Base-by-base conservation (phyloP, 2,329 filamentous ascomycete species). In the Chaetomium strumarium region DNA sequence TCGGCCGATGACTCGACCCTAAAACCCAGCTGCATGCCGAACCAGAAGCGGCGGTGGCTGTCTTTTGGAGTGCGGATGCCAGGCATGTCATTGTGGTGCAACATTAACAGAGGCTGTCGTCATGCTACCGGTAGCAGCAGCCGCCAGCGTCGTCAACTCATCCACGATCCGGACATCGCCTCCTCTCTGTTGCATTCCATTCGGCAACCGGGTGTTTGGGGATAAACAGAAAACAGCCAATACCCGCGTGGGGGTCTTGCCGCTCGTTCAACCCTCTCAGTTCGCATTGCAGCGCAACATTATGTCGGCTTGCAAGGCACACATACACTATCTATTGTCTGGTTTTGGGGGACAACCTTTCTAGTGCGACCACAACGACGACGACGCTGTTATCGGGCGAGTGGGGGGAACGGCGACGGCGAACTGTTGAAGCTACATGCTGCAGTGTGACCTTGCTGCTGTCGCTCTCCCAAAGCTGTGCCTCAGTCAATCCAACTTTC, bases 161-260 rank as follows among this genome's bases (percentile, higher is more conserved):
- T 30, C 40, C 12, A 42, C 40, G 24, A 45, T 34, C 31, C 30
- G 11, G 17, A 19, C 24, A 17, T 46, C 19, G 33, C 20, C 13
- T 40, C 13, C 30, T 40, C 31, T 42, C 44, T 24, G 4, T 44
- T 24, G 34, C 51, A 45, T 49, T 45, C 34, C 17, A 24, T 20
- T 11, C 45, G 29, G 7, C 10, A 4, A 43, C 51, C 46, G 48
- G 24, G 43, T 55, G 43, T 46, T 46, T 51, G 56, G 54, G 58
- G 55, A 56, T 55, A 59, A 50, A 11, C 34, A 40, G 42, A 19
- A 39, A 60, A 57, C 56, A 52, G 42, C 36, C 42, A 46, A 49
- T 49, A 47, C 12, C 20, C 29, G 47, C 57, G 60, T 62, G 58
- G 56, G 58, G 60, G 60, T 58, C 50, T 47, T 24, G 39, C 31